A percentile compares a stretch with the other conserved stretches of the same genome.
These are phyloP conservation scores for Blastobotrys proliferans DNA, from an alignment of 1,139 yeast genomes.

Conservation along the genomic window DNA sequence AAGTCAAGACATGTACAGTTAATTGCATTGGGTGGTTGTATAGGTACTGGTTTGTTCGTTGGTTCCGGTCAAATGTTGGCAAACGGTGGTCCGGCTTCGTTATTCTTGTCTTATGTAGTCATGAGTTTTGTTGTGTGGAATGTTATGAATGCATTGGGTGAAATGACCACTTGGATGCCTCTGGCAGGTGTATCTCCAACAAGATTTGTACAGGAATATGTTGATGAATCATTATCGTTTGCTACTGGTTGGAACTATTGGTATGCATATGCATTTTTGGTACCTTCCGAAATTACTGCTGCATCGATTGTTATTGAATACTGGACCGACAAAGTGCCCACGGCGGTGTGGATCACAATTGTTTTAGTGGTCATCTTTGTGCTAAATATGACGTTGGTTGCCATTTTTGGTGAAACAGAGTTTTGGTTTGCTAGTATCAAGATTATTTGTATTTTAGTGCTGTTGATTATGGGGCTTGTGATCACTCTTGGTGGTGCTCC, in stretches of 20 bases:
- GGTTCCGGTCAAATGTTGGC: constrained; percentile 71
- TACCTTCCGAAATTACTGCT: constrained; percentile 58
- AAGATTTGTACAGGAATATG: constrained; percentile 43
- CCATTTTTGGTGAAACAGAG: constrained; percentile 37
- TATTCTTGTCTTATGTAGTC: constrained; percentile 55
- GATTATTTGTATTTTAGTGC: constrained; percentile 44
- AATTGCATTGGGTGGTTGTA: constrained; percentile 50
- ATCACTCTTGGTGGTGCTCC: constrained; percentile 47
- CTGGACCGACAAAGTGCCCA: constrained; percentile 56
- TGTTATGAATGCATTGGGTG: constrained; percentile 69
- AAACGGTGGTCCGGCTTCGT: constrained; percentile 61
- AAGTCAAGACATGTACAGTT: constrained; percentile 46
- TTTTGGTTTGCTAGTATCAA: constrained; percentile 42
- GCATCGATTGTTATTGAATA: constrained; percentile 58
- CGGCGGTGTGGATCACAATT: constrained; percentile 40
- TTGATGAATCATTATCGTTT: constrained; percentile 22
- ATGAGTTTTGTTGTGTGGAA: constrained; percentile 63
- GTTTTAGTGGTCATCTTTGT: constrained; percentile 24
- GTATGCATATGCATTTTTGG: constrained; percentile 43
- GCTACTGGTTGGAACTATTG: constrained; percentile 25
- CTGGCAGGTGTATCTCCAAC: constrained; percentile 57
- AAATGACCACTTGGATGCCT: constrained; percentile 69
- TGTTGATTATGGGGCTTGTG: constrained; percentile 44
- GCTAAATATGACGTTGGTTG: constrained; percentile 35
- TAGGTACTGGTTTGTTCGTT: constrained; percentile 52